These are phyloP conservation scores for Populus tremula DNA, from an alignment of 345 rosid genomes.

Conservation along the genomic window DNA sequence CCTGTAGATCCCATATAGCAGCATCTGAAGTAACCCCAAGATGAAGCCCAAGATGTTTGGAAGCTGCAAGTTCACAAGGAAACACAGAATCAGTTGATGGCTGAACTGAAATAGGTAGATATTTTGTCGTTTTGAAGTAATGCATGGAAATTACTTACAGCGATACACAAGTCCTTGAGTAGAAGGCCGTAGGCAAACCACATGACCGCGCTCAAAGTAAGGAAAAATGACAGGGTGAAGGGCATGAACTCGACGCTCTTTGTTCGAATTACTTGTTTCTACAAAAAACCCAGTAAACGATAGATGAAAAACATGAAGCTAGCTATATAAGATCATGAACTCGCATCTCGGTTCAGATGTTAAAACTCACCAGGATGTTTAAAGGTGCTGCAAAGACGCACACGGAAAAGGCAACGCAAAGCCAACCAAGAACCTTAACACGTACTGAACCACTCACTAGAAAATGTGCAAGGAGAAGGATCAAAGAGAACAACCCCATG, in stretches of 20 bases:
- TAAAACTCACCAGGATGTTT: constrained; percentile 53
- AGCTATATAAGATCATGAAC: no score
- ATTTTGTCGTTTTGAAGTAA: not conserved
- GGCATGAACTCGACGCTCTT: constrained; percentile 97
- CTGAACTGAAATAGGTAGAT: not conserved
- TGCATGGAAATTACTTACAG: constrained; percentile 44
- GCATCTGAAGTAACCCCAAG: constrained; percentile 73
- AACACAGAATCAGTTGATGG: not conserved
- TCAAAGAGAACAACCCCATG: constrained; percentile 49
- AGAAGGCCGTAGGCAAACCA: constrained; percentile 84
- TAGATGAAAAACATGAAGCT: not conserved
- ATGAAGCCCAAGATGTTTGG: constrained; percentile 74
- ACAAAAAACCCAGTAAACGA: not conserved
- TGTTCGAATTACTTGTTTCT: constrained; percentile 73
- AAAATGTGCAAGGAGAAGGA: constrained; percentile 45
- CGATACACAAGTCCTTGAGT: constrained; percentile 56
- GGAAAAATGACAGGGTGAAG: constrained; percentile 68
- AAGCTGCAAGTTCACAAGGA: constrained; percentile 33
- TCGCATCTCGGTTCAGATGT: not conserved
- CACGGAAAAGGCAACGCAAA: constrained; percentile 64
- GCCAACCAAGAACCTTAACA: constrained; percentile 69
- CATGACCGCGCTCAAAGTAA: constrained; percentile 69
- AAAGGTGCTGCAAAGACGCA: constrained; percentile 83
- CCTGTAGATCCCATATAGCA: constrained; percentile 52
- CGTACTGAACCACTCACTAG: constrained; percentile 20